Conservation (phyloP, 495 filamentous ascomycete genomes). For the Hypoxylon trugodes region DNA sequence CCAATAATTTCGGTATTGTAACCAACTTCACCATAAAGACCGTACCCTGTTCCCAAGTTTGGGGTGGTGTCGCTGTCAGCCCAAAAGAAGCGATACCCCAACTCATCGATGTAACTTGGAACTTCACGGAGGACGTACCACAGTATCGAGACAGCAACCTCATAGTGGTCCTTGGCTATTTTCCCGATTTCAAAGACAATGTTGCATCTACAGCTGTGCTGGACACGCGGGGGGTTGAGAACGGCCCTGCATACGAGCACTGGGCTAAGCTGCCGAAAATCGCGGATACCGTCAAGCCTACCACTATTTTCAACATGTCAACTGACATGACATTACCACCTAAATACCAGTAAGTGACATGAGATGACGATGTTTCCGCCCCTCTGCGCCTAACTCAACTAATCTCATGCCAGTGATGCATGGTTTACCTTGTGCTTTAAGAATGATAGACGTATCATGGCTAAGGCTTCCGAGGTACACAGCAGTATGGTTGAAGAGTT, state of each 20-base stretch:
- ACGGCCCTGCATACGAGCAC: not conserved
- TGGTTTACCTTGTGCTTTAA: constrained; percentile 45
- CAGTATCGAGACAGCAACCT: not conserved
- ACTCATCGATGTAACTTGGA: not conserved
- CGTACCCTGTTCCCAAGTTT: not conserved
- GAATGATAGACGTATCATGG: constrained; percentile 39
- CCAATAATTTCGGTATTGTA: too few species aligned
- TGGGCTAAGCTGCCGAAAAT: constrained; percentile 22
- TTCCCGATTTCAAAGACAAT: not conserved
- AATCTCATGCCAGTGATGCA: constrained; percentile 22
- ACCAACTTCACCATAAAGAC: not conserved
- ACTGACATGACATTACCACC: not conserved
- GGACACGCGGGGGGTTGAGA: not conserved
- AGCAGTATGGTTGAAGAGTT: constrained; percentile 32
- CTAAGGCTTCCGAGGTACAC: constrained; percentile 36
- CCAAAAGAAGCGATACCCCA: not conserved
- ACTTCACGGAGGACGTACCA: not conserved
- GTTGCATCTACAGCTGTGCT: not conserved
- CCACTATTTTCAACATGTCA: constrained; percentile 27
- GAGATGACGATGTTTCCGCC: too few species aligned
- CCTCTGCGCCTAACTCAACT: not conserved
- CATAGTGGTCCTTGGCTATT: not conserved
- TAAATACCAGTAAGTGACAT: constrained; percentile 22
- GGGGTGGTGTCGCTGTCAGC: not conserved
- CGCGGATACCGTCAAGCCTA: constrained; percentile 30